A percentile compares a stretch with the other conserved stretches of the same genome.
These are phyloP conservation scores for Lumnitzera littorea DNA, from an alignment of 345 rosid species.

Conservation along the genomic window DNA sequence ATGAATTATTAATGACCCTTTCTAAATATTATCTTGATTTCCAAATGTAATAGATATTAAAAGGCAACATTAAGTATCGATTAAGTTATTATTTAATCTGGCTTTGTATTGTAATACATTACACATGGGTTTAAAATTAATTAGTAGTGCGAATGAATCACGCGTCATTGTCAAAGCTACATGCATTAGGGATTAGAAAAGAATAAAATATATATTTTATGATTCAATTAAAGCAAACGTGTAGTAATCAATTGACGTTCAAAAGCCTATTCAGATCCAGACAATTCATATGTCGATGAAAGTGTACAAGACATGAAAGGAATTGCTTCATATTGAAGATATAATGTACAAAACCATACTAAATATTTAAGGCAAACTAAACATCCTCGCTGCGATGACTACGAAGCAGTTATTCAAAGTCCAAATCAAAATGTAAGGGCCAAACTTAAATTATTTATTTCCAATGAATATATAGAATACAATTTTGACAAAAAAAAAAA, in stretches of 20 bases:
- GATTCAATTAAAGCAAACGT: neutral
- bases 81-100: neutral
- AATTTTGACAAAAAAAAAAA: too few species aligned
- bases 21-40: too few species aligned
- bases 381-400: slow-evolving; percentile 29
- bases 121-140: neutral
- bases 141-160: too few species aligned
- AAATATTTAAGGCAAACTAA: neutral
- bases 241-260: slow-evolving; percentile 19
- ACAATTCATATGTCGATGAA: slow-evolving; percentile 28
- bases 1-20: too few species aligned
- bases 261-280: slow-evolving; percentile 35
- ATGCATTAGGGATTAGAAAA: neutral
- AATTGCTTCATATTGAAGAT: slow-evolving; percentile 29
- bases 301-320: slow-evolving; percentile 23
- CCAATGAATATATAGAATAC: neutral
- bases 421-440: slow-evolving; percentile 50
- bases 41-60: too few species aligned
- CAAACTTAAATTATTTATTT: neutral
- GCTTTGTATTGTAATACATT: neutral
- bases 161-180: neutral
- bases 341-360: slow-evolving; percentile 1
- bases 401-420: slow-evolving; percentile 61
- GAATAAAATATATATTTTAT: neutral
- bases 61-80: neutral